Evolutionary conservation across 129 eudicot genomes (phyloP).

Genomic region (Flaveria brownii): DNA sequence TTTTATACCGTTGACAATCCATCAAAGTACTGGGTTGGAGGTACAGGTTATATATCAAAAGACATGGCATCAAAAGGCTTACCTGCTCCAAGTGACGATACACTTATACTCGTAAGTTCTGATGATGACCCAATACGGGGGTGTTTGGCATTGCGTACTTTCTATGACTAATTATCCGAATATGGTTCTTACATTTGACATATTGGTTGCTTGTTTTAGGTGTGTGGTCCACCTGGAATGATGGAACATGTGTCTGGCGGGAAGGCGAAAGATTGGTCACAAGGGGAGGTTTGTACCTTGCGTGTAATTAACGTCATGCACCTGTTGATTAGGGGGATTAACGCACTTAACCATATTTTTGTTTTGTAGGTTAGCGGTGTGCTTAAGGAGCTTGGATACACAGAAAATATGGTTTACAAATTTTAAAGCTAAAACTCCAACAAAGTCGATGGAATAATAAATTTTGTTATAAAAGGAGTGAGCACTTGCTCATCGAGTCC

Average conservation of each 20-base stretch:
- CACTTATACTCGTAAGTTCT: slow-evolving; percentile 72
- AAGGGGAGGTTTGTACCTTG: slow-evolving; percentile 73
- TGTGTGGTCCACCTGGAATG: slow-evolving; percentile 99
- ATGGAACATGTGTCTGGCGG: slow-evolving; percentile 91
- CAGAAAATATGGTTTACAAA: slow-evolving; percentile 91
- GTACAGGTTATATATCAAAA: slow-evolving; percentile 81
- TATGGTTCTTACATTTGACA: neutral
- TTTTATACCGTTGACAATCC: slow-evolving; percentile 93
- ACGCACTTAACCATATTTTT: neutral
- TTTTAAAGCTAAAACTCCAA: slow-evolving; percentile 40
- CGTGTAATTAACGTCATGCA: neutral
- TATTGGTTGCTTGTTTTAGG: slow-evolving; percentile 42
- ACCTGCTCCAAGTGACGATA: slow-evolving; percentile 80
- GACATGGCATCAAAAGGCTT: slow-evolving; percentile 92
- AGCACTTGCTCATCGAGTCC: slow-evolving; percentile 11
- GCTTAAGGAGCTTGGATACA: slow-evolving; percentile 93
- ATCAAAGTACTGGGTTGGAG: slow-evolving; percentile 86
- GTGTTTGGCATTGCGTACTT: neutral
- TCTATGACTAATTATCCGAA: neutral
- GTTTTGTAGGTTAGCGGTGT: slow-evolving; percentile 69
- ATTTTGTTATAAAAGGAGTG: slow-evolving; percentile 10
- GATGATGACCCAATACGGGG: neutral
- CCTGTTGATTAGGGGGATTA: neutral
- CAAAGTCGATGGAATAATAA: slow-evolving; percentile 10
- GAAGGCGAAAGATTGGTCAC: slow-evolving; percentile 79